Evolutionary conservation across 208 protist species (phyloP), one percentile per base, ranked within the genome.

Genomic region (Leishmania tropica): DNA sequence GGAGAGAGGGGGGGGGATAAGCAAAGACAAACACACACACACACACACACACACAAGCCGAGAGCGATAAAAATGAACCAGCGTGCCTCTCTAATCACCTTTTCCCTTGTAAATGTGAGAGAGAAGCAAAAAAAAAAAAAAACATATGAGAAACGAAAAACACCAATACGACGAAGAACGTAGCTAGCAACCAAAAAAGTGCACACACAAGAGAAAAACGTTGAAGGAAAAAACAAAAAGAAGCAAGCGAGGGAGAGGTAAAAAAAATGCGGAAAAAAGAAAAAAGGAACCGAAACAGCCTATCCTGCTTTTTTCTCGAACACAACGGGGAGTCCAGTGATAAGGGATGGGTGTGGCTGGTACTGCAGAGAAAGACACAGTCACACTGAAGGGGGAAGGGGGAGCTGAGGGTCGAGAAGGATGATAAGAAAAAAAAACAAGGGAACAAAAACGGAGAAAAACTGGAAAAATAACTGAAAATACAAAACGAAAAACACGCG

Each of bases 391-490:
- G 5, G 48, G 0, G 48, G 13, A 17, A 53, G 48, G 60, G 8
- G 31, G 60, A 31, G 60, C 31, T 67, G 60, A 40, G n/a, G n/a
- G n/a, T 31, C 60, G 13, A 37, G n/a, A 15, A 13, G 13, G 13
- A 24, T 62, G 28, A 31, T 62, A 17, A 4, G 8, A 75, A 75
- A 48, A 74, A 74, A 74, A 74, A 56, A 56, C 11, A 75, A 48
- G 35, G 8, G 10, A 48, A 5, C 40, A 75, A 31, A 31, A 56
- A 56, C 7, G 13, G 17, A 21, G 21, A 37, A 15, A 2, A 31
- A 74, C 21, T n/a, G 24, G n/a, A 72, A 45, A 74, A 74, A 53
- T 35, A 74, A 47, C n/a, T 24, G n/a, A 76, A 60, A 56, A 54
- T 17, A 58, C 6, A 13, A 60, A 62, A 42, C n/a, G 7, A 75